These are phyloP conservation scores for Jaltomata sinuosa DNA, from an alignment of 257 asterid genomes.

Conservation along the genomic window DNA sequence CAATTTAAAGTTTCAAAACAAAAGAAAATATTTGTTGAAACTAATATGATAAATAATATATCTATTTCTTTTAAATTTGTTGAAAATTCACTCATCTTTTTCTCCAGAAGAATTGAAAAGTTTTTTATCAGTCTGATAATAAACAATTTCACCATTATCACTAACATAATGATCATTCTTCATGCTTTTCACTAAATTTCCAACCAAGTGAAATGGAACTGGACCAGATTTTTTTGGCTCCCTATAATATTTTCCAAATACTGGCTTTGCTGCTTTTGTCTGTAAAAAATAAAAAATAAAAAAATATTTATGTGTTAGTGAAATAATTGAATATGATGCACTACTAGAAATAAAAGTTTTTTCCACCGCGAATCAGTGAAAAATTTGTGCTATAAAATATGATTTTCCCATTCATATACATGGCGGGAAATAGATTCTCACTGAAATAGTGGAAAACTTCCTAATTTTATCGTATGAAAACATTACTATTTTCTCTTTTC, in stretches of 20 bases:
- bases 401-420: too few species aligned
- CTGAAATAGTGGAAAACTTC: too few species aligned
- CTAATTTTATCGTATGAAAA: too few species aligned
- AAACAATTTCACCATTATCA: constrained; percentile 69
- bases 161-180: constrained; percentile 61
- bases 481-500: too few species aligned
- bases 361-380: too few species aligned
- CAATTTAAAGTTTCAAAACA: not conserved
- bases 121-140: constrained; percentile 49
- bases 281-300: constrained; percentile 3
- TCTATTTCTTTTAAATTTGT: not conserved
- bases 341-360: too few species aligned
- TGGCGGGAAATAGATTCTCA: too few species aligned
- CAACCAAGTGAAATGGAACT: constrained; percentile 53
- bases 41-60: not conserved
- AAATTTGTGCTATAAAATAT: too few species aligned
- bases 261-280: constrained; percentile 63
- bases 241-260: constrained; percentile 65
- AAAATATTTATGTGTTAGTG: not conserved
- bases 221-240: constrained; percentile 71
- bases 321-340: not conserved
- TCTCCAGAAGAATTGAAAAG: not conserved
- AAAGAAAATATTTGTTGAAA: not conserved
- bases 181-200: constrained; percentile 41
- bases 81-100: not conserved